Conservation (phyloP, 192 early-diverging fungal species). For the Umbelopsis vinacea region DNA sequence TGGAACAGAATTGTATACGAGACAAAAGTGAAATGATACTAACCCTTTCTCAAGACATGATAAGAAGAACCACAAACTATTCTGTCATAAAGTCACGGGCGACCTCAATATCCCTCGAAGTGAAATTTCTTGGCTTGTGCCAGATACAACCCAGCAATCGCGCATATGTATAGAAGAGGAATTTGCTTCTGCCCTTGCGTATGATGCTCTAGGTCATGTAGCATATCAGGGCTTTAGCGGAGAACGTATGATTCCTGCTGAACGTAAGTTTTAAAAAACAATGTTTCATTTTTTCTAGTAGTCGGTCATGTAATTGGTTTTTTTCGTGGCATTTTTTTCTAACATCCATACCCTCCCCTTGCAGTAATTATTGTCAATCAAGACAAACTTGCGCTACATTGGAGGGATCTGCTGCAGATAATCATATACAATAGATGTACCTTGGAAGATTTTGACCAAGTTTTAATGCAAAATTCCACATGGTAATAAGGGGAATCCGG, state of each 20-base stretch:
- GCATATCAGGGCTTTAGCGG: slow-evolving; percentile 11
- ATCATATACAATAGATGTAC: slow-evolving; percentile 10
- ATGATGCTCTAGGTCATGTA: slow-evolving; percentile 8
- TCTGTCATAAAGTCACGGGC: slow-evolving; percentile 1
- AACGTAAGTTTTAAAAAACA: neutral
- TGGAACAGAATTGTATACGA: too few species aligned
- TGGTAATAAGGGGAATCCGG: neutral
- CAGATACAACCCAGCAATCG: neutral
- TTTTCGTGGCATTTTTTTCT: neutral
- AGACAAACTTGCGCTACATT: neutral
- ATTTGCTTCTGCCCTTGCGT: neutral
- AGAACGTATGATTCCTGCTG: slow-evolving; percentile 12
- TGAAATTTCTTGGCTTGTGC: slow-evolving; percentile 13
- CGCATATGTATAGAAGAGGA: slow-evolving; percentile 9
- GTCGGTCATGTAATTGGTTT: neutral
- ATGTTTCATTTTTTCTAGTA: neutral
- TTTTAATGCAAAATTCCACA: neutral
- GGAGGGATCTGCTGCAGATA: slow-evolving; percentile 4
- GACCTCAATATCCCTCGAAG: slow-evolving; percentile 16
- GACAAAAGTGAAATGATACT: too few species aligned
- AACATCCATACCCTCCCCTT: too few species aligned
- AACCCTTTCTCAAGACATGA: neutral
- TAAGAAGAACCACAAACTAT: neutral
- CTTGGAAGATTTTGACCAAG: slow-evolving; percentile 2
- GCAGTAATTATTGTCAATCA: slow-evolving; percentile 6